Evolutionary conservation across 176 grass and related monocot species (phyloP).

Genomic region (Oryza punctata): DNA sequence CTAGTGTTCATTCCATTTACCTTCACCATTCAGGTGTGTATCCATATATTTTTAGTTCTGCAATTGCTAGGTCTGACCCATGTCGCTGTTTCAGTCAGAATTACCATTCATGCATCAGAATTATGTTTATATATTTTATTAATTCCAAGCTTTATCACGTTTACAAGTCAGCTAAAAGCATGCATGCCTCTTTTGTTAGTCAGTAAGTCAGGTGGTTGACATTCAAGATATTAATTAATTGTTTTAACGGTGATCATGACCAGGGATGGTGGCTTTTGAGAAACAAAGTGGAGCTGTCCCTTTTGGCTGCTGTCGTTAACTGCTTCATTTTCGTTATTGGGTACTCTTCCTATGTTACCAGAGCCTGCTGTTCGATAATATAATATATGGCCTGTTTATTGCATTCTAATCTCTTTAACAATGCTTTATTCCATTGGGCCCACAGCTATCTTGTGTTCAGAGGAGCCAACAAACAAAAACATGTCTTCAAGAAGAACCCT

Average conservation of each 20-base stretch:
- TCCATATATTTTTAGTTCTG: background rate
- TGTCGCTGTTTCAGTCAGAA: background rate
- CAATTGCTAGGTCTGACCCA: background rate
- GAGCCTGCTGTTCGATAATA: constrained; percentile 10
- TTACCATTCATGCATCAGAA: constrained; percentile 3
- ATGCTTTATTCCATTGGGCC: constrained; percentile 17
- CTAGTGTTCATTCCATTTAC: constrained; percentile 99
- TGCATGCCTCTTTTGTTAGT: background rate
- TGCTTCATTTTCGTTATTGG: constrained; percentile 78
- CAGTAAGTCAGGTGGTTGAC: background rate
- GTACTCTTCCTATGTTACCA: constrained; percentile 46
- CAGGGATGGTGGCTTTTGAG: constrained; percentile 97
- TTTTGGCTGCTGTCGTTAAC: constrained; percentile 55
- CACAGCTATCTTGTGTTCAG: constrained; percentile 87
- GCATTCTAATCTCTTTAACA: constrained; percentile 14
- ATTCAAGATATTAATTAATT: constrained; percentile 6
- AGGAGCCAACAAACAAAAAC: constrained; percentile 96
- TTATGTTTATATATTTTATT: background rate
- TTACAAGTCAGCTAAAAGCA: background rate
- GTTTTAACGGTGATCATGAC: constrained; percentile 4
- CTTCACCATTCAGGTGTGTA: constrained; percentile 83
- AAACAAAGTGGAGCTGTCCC: constrained; percentile 75
- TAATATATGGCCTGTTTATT: constrained; percentile 6
- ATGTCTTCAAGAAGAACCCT: constrained; percentile 93
- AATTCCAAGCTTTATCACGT: constrained; percentile 8